A percentile compares a stretch with the other conserved stretches of the same genome.
Conservation (phyloP, 352 stramenopile genomes). For the Pythium utonaiense region DNA sequence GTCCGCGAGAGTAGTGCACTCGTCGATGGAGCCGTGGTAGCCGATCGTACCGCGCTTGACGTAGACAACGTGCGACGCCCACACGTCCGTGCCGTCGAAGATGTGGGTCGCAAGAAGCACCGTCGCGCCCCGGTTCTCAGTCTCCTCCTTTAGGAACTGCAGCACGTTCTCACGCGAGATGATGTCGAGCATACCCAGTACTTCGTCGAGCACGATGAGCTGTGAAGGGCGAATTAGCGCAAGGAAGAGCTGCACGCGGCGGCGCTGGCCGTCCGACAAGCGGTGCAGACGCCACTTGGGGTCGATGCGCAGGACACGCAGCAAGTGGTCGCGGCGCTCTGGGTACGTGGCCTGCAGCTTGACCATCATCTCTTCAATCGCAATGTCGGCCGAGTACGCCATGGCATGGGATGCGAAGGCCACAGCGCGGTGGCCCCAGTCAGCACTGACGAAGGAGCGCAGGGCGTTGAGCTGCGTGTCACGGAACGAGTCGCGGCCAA, state of each 20-base stretch:
- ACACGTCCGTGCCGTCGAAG: conserved; percentile 97
- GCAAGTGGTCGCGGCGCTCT: conserved; percentile 91
- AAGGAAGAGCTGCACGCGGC: conserved; percentile 95
- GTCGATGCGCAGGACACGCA: conserved; percentile 95
- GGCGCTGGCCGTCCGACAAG: conserved; percentile 77
- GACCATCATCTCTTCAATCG: conserved; percentile 96
- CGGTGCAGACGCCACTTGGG: conserved; percentile 87
- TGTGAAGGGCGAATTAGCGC: conserved; percentile 95
- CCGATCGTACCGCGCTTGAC: conserved; percentile 61
- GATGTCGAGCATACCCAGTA: conserved; percentile 96
- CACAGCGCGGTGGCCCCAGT: conserved; percentile 95
- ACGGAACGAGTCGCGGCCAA: conserved; percentile 93
- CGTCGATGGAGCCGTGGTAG: conserved; percentile 60
- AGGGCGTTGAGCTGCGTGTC: conserved; percentile 94
- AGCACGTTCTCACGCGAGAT: conserved; percentile 94
- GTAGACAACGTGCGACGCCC: conserved; percentile 94
- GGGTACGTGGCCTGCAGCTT: conserved; percentile 93
- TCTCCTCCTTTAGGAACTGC: conserved; percentile 88
- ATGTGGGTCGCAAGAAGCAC: conserved; percentile 92
- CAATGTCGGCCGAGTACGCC: conserved; percentile 92
- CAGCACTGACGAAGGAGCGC: conserved; percentile 92
- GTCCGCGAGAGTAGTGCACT: conserved; percentile 52
- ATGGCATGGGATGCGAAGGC: conserved; percentile 91
- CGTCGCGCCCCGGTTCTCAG: conserved; percentile 49
- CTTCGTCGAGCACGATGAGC: conserved; percentile 97